These are phyloP conservation scores for Salvia rosmarinus DNA, from an alignment of 257 asterid genomes.

Conservation along the genomic window DNA sequence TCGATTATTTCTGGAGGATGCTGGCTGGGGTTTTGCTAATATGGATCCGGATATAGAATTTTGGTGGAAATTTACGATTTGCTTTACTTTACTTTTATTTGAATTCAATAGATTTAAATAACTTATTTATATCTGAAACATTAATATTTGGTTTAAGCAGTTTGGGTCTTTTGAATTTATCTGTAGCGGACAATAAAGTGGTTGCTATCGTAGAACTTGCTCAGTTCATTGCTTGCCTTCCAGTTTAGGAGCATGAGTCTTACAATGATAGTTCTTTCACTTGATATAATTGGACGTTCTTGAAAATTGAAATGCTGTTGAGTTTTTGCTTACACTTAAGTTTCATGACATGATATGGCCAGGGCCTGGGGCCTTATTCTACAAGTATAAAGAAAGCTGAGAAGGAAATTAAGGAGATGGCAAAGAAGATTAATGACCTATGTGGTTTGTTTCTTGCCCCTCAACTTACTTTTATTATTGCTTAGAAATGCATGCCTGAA, in stretches of 20 bases:
- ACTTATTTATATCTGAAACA: neutral
- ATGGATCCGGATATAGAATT: conserved; percentile 22
- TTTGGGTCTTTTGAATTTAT: neutral
- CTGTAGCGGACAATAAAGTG: neutral
- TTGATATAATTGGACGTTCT: neutral
- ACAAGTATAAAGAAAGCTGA: conserved; percentile 78
- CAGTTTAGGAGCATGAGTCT: neutral
- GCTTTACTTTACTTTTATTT: neutral
- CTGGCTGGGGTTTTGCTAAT: conserved; percentile 24
- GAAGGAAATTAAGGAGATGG: conserved; percentile 93
- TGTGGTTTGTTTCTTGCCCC: conserved; percentile 59
- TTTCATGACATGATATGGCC: conserved; percentile 35
- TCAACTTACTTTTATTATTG: no score
- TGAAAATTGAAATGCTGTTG: neutral
- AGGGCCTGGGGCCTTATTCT: conserved; percentile 93
- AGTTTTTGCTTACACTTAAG: no score
- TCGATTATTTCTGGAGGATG: neutral
- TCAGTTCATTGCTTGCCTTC: neutral
- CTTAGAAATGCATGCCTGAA: no score
- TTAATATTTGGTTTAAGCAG: neutral
- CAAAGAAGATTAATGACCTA: conserved; percentile 83
- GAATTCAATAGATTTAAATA: no score
- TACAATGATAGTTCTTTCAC: conserved; percentile 10
- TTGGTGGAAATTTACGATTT: conserved; percentile 7
- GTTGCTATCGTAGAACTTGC: neutral